phyloP scores from a whole-genome alignment of 1,139 yeast species.

The Yamadazyma dushanensis region DNA sequence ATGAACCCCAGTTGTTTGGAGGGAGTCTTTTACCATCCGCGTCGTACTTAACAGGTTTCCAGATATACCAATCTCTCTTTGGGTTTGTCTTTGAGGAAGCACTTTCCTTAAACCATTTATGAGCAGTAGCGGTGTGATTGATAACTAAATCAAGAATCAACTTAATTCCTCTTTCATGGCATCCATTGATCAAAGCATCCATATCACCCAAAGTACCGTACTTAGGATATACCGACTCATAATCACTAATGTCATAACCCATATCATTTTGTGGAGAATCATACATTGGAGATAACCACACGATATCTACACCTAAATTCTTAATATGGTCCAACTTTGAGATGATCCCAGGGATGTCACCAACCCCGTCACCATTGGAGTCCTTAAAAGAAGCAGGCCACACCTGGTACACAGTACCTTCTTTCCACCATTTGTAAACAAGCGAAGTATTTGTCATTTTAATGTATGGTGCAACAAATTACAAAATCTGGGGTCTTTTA shows the following conservation, averaged over 20 bases:
- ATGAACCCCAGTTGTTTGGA: conserved; percentile 60
- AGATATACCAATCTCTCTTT: conserved; percentile 63
- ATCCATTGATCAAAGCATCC: conserved; percentile 46
- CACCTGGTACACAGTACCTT: conserved; percentile 54
- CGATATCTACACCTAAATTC: conserved; percentile 50
- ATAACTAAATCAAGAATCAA: conserved; percentile 57
- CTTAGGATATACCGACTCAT: conserved; percentile 49
- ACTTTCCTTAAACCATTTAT: conserved; percentile 59
- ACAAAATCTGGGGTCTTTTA: conserved; percentile 3
- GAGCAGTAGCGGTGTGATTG: conserved; percentile 59
- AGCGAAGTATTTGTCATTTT: conserved; percentile 1
- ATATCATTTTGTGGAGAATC: conserved; percentile 63
- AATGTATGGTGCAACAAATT: too few species aligned
- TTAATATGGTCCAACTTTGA: conserved; percentile 54
- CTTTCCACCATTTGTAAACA: conserved; percentile 53
- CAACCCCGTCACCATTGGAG: conserved; percentile 59
- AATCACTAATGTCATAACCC: conserved; percentile 65
- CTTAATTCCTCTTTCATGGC: conserved; percentile 52
- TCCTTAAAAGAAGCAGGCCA: conserved; percentile 64
- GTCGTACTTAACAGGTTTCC: conserved; percentile 48
- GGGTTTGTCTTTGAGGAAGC: conserved; percentile 52
- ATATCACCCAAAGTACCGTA: conserved; percentile 57
- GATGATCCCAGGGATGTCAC: conserved; percentile 56
- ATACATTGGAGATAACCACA: conserved; percentile 62
- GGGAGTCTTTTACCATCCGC: conserved; percentile 50